Base-by-base conservation (phyloP, 73 alveolate genomes). In the Blepharisma stoltei region DNA sequence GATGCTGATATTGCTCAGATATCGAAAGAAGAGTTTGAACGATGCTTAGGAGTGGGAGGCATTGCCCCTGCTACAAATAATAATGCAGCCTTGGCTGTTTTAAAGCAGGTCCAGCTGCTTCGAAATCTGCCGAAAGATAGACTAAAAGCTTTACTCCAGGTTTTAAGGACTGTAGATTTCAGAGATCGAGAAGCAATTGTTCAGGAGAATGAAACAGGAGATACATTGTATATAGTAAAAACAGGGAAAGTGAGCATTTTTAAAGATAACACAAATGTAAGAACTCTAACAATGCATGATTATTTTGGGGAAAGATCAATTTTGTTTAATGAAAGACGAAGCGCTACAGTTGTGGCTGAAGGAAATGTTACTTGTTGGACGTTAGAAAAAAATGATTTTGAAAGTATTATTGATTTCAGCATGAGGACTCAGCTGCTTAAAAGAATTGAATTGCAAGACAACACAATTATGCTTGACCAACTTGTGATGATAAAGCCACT, bases 291-390 rank as follows among this genome's bases (percentile, higher is more conserved):
- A 49, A 90, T 82, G 71, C 83, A 82, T 21, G 91, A 89, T 69
- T 93, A 76, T 71, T 85, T 93, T 83, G 97, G 95, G 6, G 98
- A 93, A 78, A 85, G 93, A 77, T 77, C 93, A 7, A 41, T 93
- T 53, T 86, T 93, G 75, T 82, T 77, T 54, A 55, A 81, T 44
- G 97, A 88, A 77, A 78, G 68, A 46, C 66, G 91, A 48, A 69
- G 84, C 0, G 90, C 89, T 25, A 78, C 97, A 1, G 89, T 83
- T 6, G 80, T 54, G 41, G 97, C 97, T 4, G 68, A 55, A 9
- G 94, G 84, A 8, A 81, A 80, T 6, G 82, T 84, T 37, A 82
- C 55, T 41, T 68, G 76, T 7, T 88, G 71, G 71, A 76, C 54
- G 54, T 84, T 93, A 25, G 83, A 88, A 49, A 88, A 91, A 81